phyloP scores from a whole-genome alignment of 345 rosid species.

The Bruguiera parviflora region DNA sequence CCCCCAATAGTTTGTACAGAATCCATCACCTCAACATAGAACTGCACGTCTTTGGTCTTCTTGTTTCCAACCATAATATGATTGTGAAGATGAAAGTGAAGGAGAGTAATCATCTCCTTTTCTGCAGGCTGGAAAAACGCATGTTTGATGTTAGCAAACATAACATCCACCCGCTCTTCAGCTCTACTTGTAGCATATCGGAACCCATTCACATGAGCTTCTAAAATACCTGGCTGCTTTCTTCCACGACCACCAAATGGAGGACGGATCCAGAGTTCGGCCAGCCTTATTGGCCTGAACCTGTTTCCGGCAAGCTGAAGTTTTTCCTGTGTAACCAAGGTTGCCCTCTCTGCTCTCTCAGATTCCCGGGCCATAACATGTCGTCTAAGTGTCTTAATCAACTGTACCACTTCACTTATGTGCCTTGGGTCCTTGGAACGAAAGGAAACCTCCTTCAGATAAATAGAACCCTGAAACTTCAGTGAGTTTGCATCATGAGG shows the following conservation, averaged over 20 bases:
- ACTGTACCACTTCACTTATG: constrained; percentile 74
- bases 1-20: constrained; percentile 82
- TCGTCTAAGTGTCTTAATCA: constrained; percentile 75
- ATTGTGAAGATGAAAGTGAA: constrained; percentile 80
- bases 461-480: constrained; percentile 64
- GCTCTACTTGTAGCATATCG: constrained; percentile 67
- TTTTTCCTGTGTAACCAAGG: constrained; percentile 79
- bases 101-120: constrained; percentile 78
- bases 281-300: constrained; percentile 74
- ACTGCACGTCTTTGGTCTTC: constrained; percentile 90
- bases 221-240: constrained; percentile 74
- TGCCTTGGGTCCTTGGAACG: constrained; percentile 88
- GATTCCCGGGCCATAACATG: constrained; percentile 80
- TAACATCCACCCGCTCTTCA: constrained; percentile 74
- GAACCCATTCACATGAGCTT: constrained; percentile 82
- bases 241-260: constrained; percentile 83
- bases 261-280: constrained; percentile 84
- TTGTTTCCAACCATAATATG: constrained; percentile 92
- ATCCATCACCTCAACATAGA: constrained; percentile 89
- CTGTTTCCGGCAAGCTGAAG: constrained; percentile 81
- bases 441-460: constrained; percentile 73
- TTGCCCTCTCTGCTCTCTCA: constrained; percentile 85
- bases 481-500: constrained; percentile 60
- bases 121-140: constrained; percentile 93
- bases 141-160: constrained; percentile 80